phyloP scores from a whole-genome alignment of 345 rosid species.

The Eucalyptus urophylla region DNA sequence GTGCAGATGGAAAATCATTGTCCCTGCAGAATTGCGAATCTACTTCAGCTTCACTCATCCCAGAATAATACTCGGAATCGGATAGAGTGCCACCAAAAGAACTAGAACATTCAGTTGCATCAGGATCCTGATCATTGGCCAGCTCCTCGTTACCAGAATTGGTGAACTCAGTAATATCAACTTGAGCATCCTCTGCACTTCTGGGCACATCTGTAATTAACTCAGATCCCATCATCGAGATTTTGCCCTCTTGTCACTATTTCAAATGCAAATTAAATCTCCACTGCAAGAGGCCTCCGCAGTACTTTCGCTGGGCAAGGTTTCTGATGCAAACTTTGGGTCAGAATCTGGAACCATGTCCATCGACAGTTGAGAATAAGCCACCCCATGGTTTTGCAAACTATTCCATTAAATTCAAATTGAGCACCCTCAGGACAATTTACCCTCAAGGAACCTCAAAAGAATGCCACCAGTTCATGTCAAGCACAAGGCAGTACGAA shows the following conservation, averaged over 20 bases:
- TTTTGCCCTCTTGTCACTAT: constrained; percentile 6
- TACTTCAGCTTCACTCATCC: constrained; percentile 63
- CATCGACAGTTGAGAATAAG: constrained; percentile 14
- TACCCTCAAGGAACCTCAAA: not conserved
- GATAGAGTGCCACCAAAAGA: constrained; percentile 71
- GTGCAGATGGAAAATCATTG: constrained; percentile 36
- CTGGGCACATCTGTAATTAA: constrained; percentile 1
- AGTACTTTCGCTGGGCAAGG: constrained; percentile 5
- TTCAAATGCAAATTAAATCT: constrained; percentile 9
- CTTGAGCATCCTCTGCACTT: constrained; percentile 32
- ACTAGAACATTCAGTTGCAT: constrained; percentile 83
- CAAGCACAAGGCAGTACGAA: not conserved
- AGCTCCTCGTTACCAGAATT: not conserved
- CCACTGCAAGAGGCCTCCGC: constrained; percentile 6
- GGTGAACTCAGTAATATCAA: constrained; percentile 40
- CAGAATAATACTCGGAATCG: constrained; percentile 29
- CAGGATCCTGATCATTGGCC: constrained; percentile 41
- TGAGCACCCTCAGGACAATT: not conserved
- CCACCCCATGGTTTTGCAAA: constrained; percentile 5
- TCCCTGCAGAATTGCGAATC: constrained; percentile 59
- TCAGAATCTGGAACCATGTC: constrained; percentile 21
- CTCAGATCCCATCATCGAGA: not conserved
- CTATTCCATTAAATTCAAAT: not conserved
- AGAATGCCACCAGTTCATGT: not conserved
- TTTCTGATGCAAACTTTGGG: not conserved